A percentile compares a stretch with the other conserved stretches of the same genome.
Conservation (phyloP, 2,329 filamentous ascomycete species). For the Ophiostoma triangulosporum region DNA sequence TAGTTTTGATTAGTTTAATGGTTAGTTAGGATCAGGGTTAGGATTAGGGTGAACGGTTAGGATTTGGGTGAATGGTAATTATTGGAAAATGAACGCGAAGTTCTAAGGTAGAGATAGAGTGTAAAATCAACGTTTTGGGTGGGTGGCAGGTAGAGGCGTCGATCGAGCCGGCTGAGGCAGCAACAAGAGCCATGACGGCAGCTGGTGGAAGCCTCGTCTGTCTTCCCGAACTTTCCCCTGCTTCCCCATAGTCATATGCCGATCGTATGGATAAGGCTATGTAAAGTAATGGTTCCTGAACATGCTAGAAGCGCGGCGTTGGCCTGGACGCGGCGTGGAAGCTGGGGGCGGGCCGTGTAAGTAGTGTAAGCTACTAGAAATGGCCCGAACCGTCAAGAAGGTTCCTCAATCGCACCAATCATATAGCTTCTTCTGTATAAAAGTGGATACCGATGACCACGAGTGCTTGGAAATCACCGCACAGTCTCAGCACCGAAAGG, state of each 20-base stretch:
- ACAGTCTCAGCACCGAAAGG: neutral
- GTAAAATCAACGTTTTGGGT: no score
- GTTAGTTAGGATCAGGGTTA: no score
- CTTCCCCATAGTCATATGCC: neutral
- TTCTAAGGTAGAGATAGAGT: no score
- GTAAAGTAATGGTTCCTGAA: neutral
- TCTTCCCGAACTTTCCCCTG: neutral
- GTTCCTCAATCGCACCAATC: neutral
- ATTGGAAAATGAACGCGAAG: no score
- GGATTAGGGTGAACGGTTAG: no score
- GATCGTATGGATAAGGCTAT: neutral
- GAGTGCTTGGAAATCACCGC: neutral
- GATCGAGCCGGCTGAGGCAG: no score
- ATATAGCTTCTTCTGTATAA: neutral
- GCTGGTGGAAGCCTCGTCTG: neutral
- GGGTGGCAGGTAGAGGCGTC: no score
- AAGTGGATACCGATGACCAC: neutral
- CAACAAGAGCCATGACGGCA: neutral
- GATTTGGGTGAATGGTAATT: no score
- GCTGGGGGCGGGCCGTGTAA: neutral
- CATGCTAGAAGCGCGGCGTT: neutral
- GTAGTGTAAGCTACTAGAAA: neutral
- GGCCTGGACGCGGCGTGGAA: neutral
- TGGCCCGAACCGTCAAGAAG: neutral
- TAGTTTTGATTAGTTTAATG: no score